Base-by-base conservation (phyloP, 78 protist species). In the Dictyostelium discoideum region DNA sequence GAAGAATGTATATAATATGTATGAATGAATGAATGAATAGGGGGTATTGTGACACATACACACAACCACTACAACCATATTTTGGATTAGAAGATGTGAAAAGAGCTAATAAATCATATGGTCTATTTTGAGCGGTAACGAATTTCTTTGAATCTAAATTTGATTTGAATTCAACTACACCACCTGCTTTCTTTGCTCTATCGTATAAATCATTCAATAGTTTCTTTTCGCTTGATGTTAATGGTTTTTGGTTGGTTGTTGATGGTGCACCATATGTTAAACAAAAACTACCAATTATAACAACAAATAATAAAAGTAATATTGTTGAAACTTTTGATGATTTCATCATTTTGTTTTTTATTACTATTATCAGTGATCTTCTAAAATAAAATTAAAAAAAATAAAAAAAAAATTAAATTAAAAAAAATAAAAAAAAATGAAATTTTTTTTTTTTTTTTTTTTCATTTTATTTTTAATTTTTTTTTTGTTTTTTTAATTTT, bases 11-110 rank as follows among this genome's bases (percentile, higher is more conserved):
- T 11, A 11, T n/a, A 39, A 5, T 9, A 39, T 29, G 16, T n/a
- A 20, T 40, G 24, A 37, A 3, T 3, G 10, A 3, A 26, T 74
- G 3, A 5, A 26, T 69, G 29, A 26, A 32, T 26, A 26, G 18
- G 48, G 48, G 48, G 48, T 44, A 76, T 73, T 32, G 37, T 32
- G 37, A 32, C 1, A 86, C 92, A 18, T 54, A 86, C 92, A 16
- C 26, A 37, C 94, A 89, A 67, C 83, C 54, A 42, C 39, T 32
- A 32, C 94, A 89, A 69, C 94, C 94, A 67, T 81, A 42, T 69
- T 81, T 50, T 37, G 87, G 86, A 72, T 89, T 63, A 2, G 77
- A 26, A 9, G 87, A 50, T 32, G 94, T 81, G 1, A 89, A n/a
- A 5, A 44, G 83, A 2, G 37, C 44, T 11, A 89, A 14, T 6